Conservation (phyloP, 345 rosid genomes). For the Eucalyptus coolabah region DNA sequence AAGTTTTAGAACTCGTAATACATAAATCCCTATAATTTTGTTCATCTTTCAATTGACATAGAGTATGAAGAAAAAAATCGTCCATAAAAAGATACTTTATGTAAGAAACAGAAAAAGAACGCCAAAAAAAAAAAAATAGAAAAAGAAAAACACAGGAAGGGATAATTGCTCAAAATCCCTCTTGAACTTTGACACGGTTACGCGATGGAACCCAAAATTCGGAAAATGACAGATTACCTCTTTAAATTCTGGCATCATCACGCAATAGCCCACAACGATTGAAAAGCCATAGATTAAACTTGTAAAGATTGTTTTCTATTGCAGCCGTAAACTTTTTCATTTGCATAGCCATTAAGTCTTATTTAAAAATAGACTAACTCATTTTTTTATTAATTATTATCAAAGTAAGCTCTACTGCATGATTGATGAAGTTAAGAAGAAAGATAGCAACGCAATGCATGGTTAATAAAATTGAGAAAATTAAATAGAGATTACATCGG, state of each 20-base stretch:
- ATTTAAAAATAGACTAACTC: background rate
- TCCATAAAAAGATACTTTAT: background rate
- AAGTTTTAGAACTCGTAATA: accelerated
- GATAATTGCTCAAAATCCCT: background rate
- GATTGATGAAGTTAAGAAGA: background rate
- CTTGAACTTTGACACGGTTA: background rate
- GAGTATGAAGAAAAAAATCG: too few species aligned
- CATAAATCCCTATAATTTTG: too few species aligned
- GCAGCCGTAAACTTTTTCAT: background rate
- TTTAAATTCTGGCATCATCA: background rate
- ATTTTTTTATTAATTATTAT: background rate
- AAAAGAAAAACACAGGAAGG: background rate
- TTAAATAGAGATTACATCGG: background rate
- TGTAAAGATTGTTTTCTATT: background rate
- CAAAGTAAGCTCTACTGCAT: background rate
- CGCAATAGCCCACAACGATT: background rate
- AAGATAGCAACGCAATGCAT: background rate
- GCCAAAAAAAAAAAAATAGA: too few species aligned
- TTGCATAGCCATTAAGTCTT: background rate
- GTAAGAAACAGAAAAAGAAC: too few species aligned
- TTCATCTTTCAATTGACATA: too few species aligned
- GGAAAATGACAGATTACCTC: background rate
- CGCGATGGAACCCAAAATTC: background rate
- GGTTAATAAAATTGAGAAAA: background rate
- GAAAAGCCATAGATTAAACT: background rate